A percentile compares a stretch with the other conserved stretches of the same genome.
Evolutionary conservation across 2,329 filamentous ascomycete genomes (phyloP).

Genomic region (Huntiella abstrusa): DNA sequence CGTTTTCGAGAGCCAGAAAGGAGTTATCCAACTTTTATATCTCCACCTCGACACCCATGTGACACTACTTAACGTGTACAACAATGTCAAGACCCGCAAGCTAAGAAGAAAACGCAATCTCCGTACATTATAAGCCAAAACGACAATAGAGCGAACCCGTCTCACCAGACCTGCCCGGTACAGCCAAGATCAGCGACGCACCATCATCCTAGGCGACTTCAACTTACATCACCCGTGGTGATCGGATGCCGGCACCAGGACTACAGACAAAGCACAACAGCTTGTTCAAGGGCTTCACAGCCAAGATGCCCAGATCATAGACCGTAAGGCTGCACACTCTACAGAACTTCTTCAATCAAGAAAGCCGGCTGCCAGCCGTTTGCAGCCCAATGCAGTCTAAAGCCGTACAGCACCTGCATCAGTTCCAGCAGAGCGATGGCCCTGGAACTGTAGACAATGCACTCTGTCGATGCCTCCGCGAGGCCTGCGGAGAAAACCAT

Average conservation of each 20-base stretch:
- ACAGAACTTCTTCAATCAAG: too few relatives aligned
- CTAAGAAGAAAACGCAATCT: not conserved
- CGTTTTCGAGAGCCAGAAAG: not conserved
- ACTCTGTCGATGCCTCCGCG: too few relatives aligned
- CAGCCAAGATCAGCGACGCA: not conserved
- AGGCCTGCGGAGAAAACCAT: too few relatives aligned
- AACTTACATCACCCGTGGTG: not conserved
- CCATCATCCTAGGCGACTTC: not conserved
- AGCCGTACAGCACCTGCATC: too few relatives aligned
- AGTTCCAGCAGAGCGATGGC: too few relatives aligned
- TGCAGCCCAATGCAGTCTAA: too few relatives aligned
- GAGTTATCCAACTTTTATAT: not conserved
- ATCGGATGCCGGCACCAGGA: too few relatives aligned
- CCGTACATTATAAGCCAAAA: not conserved
- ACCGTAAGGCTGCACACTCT: not conserved
- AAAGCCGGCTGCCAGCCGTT: too few relatives aligned
- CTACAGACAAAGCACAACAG: not conserved
- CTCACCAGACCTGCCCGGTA: not conserved
- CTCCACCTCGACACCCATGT: not conserved
- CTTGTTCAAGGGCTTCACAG: not conserved
- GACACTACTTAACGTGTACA: not conserved
- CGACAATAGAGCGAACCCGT: not conserved
- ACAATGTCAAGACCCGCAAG: not conserved
- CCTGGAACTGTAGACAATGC: too few relatives aligned
- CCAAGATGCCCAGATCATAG: not conserved